phyloP scores from a whole-genome alignment of 108 stramenopile species.

The Seminavis robusta region DNA sequence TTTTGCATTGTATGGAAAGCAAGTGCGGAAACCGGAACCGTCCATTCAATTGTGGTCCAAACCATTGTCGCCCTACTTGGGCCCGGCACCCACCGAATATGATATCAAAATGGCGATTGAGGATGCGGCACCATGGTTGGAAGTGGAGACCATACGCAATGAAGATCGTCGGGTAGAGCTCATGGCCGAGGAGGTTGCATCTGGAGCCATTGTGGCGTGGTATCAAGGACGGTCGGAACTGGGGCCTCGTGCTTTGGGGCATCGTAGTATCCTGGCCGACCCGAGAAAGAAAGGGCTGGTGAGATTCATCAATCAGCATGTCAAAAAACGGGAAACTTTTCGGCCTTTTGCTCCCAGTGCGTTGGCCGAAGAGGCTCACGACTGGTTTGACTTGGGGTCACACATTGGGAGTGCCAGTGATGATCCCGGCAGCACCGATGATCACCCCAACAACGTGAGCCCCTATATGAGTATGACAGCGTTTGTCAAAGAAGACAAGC shows the following conservation, averaged over 20 bases:
- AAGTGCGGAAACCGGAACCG: constrained; percentile 7
- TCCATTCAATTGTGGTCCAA: constrained; percentile 58
- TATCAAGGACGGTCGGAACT: constrained; percentile 88
- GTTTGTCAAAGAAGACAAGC: constrained; percentile 58
- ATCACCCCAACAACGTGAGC: constrained; percentile 52
- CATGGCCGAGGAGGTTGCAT: constrained; percentile 65
- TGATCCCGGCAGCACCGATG: background rate
- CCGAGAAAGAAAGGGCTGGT: constrained; percentile 81
- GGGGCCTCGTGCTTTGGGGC: constrained; percentile 92
- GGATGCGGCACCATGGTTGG: constrained; percentile 70
- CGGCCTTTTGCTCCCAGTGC: constrained; percentile 94
- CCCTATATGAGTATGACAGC: constrained; percentile 90
- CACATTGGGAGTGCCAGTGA: too few relatives aligned
- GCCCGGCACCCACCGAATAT: constrained; percentile 41
- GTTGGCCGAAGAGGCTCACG: constrained; percentile 77
- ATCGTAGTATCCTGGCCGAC: constrained; percentile 91
- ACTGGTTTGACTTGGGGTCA: constrained; percentile 79
- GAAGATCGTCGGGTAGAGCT: constrained; percentile 49
- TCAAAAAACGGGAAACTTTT: constrained; percentile 90
- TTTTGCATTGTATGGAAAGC: constrained; percentile 74
- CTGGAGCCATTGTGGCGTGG: constrained; percentile 84
- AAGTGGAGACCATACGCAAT: constrained; percentile 52
- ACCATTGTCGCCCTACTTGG: constrained; percentile 77
- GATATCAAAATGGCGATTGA: constrained; percentile 76
- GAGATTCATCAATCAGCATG: constrained; percentile 82